Percentiles rank a stretch among this genome's conserved stretches.
Conservation (phyloP, 805 yeast genomes). For the Komagataella ulmi region DNA sequence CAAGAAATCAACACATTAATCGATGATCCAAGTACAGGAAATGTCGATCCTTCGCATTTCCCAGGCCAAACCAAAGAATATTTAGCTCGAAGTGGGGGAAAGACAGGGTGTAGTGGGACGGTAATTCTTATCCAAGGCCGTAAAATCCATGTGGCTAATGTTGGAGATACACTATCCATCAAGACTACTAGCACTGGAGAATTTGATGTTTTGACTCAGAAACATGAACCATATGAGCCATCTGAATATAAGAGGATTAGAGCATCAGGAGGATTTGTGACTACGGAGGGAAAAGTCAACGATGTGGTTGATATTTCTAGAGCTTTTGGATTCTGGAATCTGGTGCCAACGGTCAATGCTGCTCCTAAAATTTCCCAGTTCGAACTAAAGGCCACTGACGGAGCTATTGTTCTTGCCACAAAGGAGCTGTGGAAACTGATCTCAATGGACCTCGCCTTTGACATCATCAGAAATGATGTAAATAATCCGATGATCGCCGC, state of each 20-base stretch:
- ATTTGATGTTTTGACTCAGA: constrained; percentile 52
- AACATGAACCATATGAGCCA: constrained; percentile 74
- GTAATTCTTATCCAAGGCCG: constrained; percentile 66
- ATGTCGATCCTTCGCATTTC: constrained; percentile 36
- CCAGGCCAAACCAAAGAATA: constrained; percentile 38
- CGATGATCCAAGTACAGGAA: constrained; percentile 23
- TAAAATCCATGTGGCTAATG: constrained; percentile 65
- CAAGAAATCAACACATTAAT: constrained; percentile 63
- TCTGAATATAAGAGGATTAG: constrained; percentile 77
- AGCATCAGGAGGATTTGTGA: constrained; percentile 83
- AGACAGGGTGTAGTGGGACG: constrained; percentile 78
- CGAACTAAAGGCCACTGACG: constrained; percentile 57
- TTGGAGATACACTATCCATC: constrained; percentile 83
- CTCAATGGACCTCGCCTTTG: constrained; percentile 78
- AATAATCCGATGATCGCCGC: constrained; percentile 87
- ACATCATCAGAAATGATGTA: constrained; percentile 70
- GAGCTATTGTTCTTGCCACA: constrained; percentile 74
- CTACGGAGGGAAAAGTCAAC: constrained; percentile 74
- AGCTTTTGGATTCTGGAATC: constrained; percentile 82
- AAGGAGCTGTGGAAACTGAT: constrained; percentile 77
- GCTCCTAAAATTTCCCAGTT: constrained; percentile 68
- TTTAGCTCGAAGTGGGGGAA: constrained; percentile 49
- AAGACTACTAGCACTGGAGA: constrained; percentile 76
- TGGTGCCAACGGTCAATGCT: constrained; percentile 79
- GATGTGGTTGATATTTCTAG: constrained; percentile 75